phyloP scores from a whole-genome alignment of 2,329 filamentous ascomycete species.

The Penicillium rolfsii region DNA sequence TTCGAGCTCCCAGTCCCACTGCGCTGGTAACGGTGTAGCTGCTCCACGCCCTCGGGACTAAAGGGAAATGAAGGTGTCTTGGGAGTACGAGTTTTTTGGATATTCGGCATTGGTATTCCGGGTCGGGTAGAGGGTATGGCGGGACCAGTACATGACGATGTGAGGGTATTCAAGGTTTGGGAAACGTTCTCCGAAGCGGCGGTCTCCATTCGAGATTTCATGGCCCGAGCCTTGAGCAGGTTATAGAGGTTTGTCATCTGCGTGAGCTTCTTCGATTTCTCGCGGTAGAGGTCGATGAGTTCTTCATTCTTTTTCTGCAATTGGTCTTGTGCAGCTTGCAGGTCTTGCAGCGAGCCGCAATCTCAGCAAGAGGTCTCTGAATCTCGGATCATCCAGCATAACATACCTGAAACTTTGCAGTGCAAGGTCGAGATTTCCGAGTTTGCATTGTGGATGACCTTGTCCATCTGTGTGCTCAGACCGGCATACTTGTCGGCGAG shows the following conservation, averaged over 20 bases:
- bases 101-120: background rate
- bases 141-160: constrained; percentile 25
- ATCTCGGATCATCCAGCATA: background rate
- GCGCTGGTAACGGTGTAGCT: constrained; percentile 44
- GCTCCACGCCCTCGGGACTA: constrained; percentile 38
- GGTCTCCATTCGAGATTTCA: constrained; percentile 57
- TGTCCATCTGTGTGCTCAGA: constrained; percentile 70
- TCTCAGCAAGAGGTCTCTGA: constrained; percentile 3
- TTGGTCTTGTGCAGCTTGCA: constrained; percentile 64
- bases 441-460: constrained; percentile 74
- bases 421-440: constrained; percentile 69
- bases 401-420: constrained; percentile 64
- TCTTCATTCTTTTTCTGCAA: constrained; percentile 74
- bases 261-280: constrained; percentile 70
- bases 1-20: constrained; percentile 46
- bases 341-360: constrained; percentile 42
- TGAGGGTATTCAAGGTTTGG: constrained; percentile 48
- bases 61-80: constrained; percentile 33
- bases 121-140: constrained; percentile 12
- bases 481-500: constrained; percentile 71
- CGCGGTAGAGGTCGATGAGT: constrained; percentile 65
- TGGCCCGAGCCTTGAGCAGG: constrained; percentile 58
- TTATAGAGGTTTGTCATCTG: constrained; percentile 68
- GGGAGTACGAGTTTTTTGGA: constrained; percentile 23
- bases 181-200: constrained; percentile 59